phyloP scores from a whole-genome alignment of 305 asterid genomes.

The Salvia sclarea region DNA sequence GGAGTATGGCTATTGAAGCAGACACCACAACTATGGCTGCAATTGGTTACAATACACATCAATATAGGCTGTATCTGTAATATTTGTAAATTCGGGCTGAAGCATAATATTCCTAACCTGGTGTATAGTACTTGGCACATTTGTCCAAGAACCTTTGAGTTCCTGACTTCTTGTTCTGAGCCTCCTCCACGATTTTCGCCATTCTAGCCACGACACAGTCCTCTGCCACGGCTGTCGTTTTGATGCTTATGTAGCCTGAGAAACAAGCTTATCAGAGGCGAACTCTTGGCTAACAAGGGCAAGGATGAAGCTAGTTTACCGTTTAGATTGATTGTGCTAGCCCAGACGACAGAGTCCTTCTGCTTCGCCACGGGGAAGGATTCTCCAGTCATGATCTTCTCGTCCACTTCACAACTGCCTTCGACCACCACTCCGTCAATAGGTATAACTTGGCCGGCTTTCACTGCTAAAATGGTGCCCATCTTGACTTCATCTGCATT shows the following conservation, averaged over 20 bases:
- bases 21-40: constrained; percentile 67
- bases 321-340: constrained; percentile 79
- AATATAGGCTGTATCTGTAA: too few species aligned
- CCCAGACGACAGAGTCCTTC: constrained; percentile 73
- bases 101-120: constrained; percentile 60
- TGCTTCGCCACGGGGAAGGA: constrained; percentile 79
- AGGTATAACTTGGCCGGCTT: constrained; percentile 76
- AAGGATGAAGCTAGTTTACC: constrained; percentile 43
- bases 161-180: constrained; percentile 71
- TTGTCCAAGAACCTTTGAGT: constrained; percentile 74
- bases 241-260: constrained; percentile 65
- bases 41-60: too few species aligned
- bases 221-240: constrained; percentile 63
- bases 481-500: constrained; percentile 66
- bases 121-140: constrained; percentile 84
- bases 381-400: constrained; percentile 80
- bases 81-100: too few species aligned
- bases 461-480: constrained; percentile 67
- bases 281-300: neutral
- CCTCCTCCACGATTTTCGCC: constrained; percentile 87
- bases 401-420: constrained; percentile 83
- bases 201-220: constrained; percentile 84
- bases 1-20: constrained; percentile 56
- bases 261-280: constrained; percentile 8
- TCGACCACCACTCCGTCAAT: constrained; percentile 77